A percentile compares a stretch with the other conserved stretches of the same genome.
Conservation (phyloP, 352 stramenopile genomes). For the Phytopythium ostracodes region DNA sequence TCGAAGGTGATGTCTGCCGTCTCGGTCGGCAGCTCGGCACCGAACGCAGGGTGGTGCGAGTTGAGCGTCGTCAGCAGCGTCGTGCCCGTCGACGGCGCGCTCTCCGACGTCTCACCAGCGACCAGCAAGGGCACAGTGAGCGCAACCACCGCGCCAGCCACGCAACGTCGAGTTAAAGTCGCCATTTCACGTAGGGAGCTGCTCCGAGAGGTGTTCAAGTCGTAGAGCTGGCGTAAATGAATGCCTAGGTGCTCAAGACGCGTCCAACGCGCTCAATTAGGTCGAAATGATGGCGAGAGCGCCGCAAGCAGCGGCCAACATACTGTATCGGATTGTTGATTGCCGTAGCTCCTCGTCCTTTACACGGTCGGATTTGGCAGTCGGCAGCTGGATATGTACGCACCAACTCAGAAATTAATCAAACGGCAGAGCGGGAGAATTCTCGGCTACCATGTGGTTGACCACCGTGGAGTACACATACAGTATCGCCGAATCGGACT, state of each 20-base stretch:
- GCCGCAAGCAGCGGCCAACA: not conserved
- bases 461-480: not conserved
- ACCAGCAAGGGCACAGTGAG: not conserved
- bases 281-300: not conserved
- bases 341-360: conserved; percentile 3
- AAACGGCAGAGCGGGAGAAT: not conserved
- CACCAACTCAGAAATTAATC: not conserved
- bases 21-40: conserved; percentile 21
- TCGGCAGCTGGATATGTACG: not conserved
- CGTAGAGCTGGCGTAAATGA: not conserved
- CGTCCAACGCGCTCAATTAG: not conserved
- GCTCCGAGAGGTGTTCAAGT: no score
- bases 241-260: not conserved
- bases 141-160: not conserved
- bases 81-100: conserved; percentile 17
- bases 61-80: conserved; percentile 29
- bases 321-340: not conserved
- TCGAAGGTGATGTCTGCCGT: conserved; percentile 16
- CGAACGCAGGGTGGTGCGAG: conserved; percentile 23
- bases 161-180: not conserved
- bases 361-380: not conserved
- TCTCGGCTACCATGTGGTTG: not conserved
- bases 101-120: conserved; percentile 15
- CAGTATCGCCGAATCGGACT: not conserved
- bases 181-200: not conserved